Percentiles rank a stretch among this genome's conserved stretches.
These are phyloP conservation scores for Stagonosporopsis rhizophila DNA, from an alignment of 2,329 filamentous ascomycete genomes.

Conservation along the genomic window DNA sequence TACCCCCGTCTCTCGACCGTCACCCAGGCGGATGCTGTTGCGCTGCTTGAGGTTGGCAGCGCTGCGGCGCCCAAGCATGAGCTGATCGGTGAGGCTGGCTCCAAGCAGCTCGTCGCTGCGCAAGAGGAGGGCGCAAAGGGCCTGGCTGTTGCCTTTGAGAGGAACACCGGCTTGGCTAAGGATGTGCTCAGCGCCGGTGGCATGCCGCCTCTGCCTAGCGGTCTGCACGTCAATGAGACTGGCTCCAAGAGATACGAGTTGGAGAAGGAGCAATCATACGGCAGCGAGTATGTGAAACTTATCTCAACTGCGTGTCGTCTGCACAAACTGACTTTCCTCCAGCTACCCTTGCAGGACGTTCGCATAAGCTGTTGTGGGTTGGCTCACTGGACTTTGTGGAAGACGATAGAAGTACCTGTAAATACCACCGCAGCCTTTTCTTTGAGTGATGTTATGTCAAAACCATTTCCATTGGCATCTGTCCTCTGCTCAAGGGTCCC, in stretches of 20 bases:
- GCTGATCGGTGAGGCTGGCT: conserved; percentile 74
- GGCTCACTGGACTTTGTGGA: conserved; percentile 16
- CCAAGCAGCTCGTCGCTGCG: conserved; percentile 75
- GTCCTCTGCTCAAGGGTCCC: not conserved
- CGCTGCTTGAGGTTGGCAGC: conserved; percentile 84
- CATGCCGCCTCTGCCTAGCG: conserved; percentile 84
- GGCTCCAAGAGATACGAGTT: conserved; percentile 76
- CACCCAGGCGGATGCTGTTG: conserved; percentile 83
- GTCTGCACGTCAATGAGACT: conserved; percentile 62
- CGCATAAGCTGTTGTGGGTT: conserved; percentile 26
- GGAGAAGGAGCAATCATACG: conserved; percentile 72
- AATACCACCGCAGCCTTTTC: conserved; percentile 32
- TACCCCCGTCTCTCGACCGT: conserved; percentile 85
- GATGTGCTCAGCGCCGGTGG: conserved; percentile 76
- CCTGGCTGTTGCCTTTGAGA: conserved; percentile 76
- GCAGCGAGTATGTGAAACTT: conserved; percentile 44
- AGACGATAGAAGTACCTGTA: conserved; percentile 34
- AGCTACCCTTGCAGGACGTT: conserved; percentile 58
- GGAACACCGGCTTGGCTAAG: conserved; percentile 61
- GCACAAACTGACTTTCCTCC: conserved; percentile 21
- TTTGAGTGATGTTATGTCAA: conserved; percentile 17
- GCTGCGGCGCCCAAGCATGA: conserved; percentile 82
- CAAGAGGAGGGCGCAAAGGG: conserved; percentile 76
- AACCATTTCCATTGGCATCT: not conserved
- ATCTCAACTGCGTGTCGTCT: not conserved